A percentile compares a stretch with the other conserved stretches of the same genome.
These are phyloP conservation scores for Stagonosporopsis vannaccii DNA, from an alignment of 2,329 filamentous ascomycete genomes.

Conservation along the genomic window DNA sequence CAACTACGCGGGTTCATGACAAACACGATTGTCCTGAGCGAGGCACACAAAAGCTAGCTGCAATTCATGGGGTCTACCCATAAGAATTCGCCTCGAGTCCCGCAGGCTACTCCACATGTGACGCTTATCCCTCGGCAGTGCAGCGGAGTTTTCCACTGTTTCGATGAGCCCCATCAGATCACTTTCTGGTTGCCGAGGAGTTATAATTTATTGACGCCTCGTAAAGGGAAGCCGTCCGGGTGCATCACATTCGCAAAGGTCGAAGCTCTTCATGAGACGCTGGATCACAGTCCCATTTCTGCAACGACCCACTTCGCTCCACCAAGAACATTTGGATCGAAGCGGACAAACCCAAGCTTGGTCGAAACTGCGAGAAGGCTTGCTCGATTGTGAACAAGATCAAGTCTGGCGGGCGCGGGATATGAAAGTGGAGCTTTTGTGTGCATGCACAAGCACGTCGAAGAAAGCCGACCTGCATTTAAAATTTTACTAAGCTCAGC, in stretches of 20 bases:
- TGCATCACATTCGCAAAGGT: neutral
- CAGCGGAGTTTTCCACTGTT: neutral
- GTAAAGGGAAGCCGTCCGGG: neutral
- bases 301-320: conserved; percentile 5
- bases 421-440: neutral
- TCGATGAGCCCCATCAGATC: neutral
- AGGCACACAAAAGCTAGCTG: neutral
- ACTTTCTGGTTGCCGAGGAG: neutral
- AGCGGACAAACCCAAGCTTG: neutral
- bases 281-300: neutral
- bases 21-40: too few species aligned
- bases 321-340: neutral
- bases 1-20: neutral
- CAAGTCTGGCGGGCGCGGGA: neutral
- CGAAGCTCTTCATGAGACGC: neutral
- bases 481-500: too few species aligned
- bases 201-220: neutral
- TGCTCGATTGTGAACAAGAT: neutral
- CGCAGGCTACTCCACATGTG: neutral
- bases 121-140: conserved; percentile 12
- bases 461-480: neutral
- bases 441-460: neutral
- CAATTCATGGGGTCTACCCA: neutral
- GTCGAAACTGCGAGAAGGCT: neutral
- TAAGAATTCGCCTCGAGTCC: neutral